phyloP scores from a whole-genome alignment of 2,329 filamentous ascomycete species.

The Xylaria sp. region DNA sequence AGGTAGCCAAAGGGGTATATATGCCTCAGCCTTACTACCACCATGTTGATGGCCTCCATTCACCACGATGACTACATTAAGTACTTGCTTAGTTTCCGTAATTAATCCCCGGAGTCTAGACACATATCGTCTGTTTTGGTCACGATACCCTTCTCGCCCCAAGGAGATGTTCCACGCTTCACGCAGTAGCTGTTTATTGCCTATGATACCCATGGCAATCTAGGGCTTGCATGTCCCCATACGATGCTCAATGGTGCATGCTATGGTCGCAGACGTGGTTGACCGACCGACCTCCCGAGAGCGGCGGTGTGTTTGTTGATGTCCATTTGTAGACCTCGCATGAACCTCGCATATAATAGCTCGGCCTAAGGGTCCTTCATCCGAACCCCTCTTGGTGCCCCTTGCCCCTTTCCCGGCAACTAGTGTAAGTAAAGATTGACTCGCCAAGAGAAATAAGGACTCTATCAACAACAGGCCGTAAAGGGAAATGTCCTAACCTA shows the following conservation, averaged over 20 bases:
- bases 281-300: constrained; percentile 24
- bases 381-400: constrained; percentile 5
- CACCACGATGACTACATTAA: background rate
- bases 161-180: background rate
- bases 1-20: no score
- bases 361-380: background rate
- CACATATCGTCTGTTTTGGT: constrained; percentile 16
- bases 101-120: background rate
- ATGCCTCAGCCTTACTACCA: no score
- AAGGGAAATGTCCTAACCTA: constrained; percentile 19
- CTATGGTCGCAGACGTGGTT: constrained; percentile 20
- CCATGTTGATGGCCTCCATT: no score
- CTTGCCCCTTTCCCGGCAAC: constrained; percentile 23
- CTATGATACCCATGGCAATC: constrained; percentile 6
- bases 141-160: background rate
- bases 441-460: constrained; percentile 20
- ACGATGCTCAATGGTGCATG: constrained; percentile 19
- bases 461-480: constrained; percentile 2
- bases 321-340: constrained; percentile 24
- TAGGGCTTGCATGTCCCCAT: constrained; percentile 14
- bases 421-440: constrained; percentile 16
- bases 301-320: constrained; percentile 35
- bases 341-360: constrained; percentile 25
- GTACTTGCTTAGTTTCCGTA: background rate
- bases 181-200: background rate